Percentiles rank a stretch among this genome's conserved stretches.
These are phyloP conservation scores for Tetraselmis striata DNA, from an alignment of 139 green algal species.

Conservation along the genomic window DNA sequence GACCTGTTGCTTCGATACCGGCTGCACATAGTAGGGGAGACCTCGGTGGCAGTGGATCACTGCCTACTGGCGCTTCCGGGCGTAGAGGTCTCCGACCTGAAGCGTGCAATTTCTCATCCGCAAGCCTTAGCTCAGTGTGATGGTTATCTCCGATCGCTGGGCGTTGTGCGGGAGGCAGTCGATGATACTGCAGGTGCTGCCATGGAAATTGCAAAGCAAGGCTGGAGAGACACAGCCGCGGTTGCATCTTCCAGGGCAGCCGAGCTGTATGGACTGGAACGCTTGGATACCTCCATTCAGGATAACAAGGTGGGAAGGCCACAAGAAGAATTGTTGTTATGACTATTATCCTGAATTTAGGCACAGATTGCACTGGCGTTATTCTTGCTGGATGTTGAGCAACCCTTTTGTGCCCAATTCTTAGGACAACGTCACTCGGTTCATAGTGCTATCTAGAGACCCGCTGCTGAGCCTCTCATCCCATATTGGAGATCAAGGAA, in stretches of 20 bases:
- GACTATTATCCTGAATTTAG: too few species aligned
- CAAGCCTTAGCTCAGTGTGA: constrained; percentile 82
- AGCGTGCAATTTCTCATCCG: constrained; percentile 80
- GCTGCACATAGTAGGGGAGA: constrained; percentile 87
- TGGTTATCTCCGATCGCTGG: constrained; percentile 57
- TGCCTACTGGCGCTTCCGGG: constrained; percentile 91
- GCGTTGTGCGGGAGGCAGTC: constrained; percentile 70
- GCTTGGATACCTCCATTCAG: constrained; percentile 71
- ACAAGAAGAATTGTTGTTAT: too few species aligned
- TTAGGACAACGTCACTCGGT: constrained; percentile 86
- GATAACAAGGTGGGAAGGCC: constrained; percentile 71
- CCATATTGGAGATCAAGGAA: not conserved
- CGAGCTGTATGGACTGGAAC: constrained; percentile 64
- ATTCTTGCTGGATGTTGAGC: too few species aligned
- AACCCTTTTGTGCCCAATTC: too few species aligned
- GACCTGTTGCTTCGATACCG: constrained; percentile 76
- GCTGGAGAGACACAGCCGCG: constrained; percentile 41
- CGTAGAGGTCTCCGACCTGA: constrained; percentile 63
- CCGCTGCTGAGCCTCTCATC: constrained; percentile 48
- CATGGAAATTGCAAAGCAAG: constrained; percentile 46
- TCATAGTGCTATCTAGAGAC: constrained; percentile 90
- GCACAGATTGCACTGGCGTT: too few species aligned
- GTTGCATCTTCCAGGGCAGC: constrained; percentile 60
- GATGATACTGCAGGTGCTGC: constrained; percentile 91
- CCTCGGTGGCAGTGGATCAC: constrained; percentile 78